These are phyloP conservation scores for Drechslera avenae DNA, from an alignment of 2,329 filamentous ascomycete species.

Conservation along the genomic window DNA sequence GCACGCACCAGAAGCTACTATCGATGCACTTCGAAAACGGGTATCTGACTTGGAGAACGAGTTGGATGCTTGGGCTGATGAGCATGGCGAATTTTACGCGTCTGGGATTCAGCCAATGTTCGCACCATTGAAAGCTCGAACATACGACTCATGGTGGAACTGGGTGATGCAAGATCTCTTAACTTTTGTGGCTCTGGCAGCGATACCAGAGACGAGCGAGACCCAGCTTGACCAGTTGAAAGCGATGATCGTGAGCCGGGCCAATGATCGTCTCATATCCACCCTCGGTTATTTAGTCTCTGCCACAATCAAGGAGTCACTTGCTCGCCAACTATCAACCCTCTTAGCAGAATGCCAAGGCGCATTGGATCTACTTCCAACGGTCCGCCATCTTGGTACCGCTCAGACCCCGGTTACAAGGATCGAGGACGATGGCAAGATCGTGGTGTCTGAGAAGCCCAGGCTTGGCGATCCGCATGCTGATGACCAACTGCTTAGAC, in stretches of 20 bases:
- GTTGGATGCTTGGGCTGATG: constrained; percentile 22
- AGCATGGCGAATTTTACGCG: constrained; percentile 23
- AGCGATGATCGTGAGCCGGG: not conserved
- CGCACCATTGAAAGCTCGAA: constrained; percentile 19
- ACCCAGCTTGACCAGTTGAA: not conserved
- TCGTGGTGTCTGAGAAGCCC: not conserved
- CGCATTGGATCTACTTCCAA: not conserved
- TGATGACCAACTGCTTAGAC: not conserved
- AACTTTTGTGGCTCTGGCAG: constrained; percentile 4
- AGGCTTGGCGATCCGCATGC: not conserved
- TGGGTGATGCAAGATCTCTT: constrained; percentile 27
- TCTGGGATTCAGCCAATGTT: constrained; percentile 25
- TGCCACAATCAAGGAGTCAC: not conserved
- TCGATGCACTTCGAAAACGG: constrained; percentile 14
- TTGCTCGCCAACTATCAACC: not conserved
- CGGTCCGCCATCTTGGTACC: not conserved
- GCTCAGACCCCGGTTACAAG: not conserved
- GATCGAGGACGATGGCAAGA: not conserved
- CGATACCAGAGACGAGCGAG: not conserved
- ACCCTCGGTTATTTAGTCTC: not conserved
- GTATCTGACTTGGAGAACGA: constrained; percentile 19
- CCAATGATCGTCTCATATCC: not conserved
- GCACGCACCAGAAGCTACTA: constrained; percentile 10
- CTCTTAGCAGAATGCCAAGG: not conserved
- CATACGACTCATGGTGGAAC: constrained; percentile 26